Evolutionary conservation across 129 eudicot species (phyloP).

Genomic region (Flaveria trinervia): DNA sequence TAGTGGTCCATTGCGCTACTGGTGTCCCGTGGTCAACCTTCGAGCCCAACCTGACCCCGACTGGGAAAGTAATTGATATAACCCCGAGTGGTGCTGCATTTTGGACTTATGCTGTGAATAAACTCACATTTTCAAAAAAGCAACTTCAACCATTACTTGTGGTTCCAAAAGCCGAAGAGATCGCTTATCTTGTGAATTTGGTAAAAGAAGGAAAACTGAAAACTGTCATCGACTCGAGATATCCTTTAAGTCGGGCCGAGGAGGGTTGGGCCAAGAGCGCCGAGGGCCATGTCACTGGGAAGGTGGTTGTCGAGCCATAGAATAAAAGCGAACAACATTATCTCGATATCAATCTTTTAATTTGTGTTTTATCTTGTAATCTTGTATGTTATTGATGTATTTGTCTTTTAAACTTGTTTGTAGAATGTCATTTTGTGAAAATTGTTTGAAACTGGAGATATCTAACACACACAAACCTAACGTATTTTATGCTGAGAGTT

Average conservation of each 20-base stretch:
- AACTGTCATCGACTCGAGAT: slow-evolving; percentile 61
- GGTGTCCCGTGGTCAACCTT: slow-evolving; percentile 67
- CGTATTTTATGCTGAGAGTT: no score
- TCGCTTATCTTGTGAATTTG: slow-evolving; percentile 53
- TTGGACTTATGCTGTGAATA: slow-evolving; percentile 56
- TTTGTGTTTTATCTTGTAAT: not conserved
- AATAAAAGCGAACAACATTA: not conserved
- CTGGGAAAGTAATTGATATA: slow-evolving; percentile 63
- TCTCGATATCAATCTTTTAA: not conserved
- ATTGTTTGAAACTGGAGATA: no score
- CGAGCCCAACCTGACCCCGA: slow-evolving; percentile 48
- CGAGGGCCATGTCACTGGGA: slow-evolving; percentile 87
- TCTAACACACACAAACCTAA: no score
- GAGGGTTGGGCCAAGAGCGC: slow-evolving; percentile 76
- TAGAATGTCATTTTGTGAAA: no score
- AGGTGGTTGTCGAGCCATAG: slow-evolving; percentile 60
- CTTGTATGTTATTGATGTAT: not conserved
- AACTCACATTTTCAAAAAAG: slow-evolving; percentile 66
- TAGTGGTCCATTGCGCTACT: slow-evolving; percentile 56
- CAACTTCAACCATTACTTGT: slow-evolving; percentile 51
- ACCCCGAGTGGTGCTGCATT: slow-evolving; percentile 48
- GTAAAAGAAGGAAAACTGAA: slow-evolving; percentile 72
- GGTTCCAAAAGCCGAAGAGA: slow-evolving; percentile 46
- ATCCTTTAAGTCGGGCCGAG: slow-evolving; percentile 59
- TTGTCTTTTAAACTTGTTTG: not conserved